Base-by-base conservation (phyloP, 1,139 yeast genomes). In the Diutina ranongensis region DNA sequence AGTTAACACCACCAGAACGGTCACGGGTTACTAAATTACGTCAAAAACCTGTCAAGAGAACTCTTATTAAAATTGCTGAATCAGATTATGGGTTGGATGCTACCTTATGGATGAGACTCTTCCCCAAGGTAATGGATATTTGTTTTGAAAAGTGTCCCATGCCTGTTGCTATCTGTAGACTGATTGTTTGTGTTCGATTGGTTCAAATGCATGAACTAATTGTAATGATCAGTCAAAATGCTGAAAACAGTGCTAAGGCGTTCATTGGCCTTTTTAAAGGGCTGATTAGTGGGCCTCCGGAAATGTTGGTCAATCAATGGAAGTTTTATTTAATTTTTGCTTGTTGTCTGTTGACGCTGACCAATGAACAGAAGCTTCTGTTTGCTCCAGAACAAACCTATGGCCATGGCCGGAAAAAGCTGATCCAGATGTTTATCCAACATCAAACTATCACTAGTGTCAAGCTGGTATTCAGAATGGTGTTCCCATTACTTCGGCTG, bases 371-470 rank as follows among this genome's bases (percentile, higher is more conserved):
- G 57, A 81, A 69, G 75, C 62, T 68, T 67, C 51, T 88, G 64
- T 65, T 82, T 71, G 60, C 95, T 72, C 63, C 59, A 15, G 70
- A 68, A 48, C 73, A 74, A n/a, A 64, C 72, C 3, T 8, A 7
- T 2, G 32, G 32, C 19, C 88, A 81, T 54, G 78, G 80, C 1
- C 63, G 88, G 47, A 88, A 87, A 54, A 79, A 74, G 54, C 81
- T 92, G 0, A 76, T 80, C 57, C 89, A 85, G 53, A 74, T 85
- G 57, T 79, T 83, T 54, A 82, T 86, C 45, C 95, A 87, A 54
- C 95, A 86, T 56, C 95, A 88, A 57, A 82, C 87, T 46, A 89
- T 94, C 46, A 89, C 95, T 0, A 86, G 97, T 51, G 97, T 96
- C 0, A 80, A 84, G 51, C 83, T 95, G 0, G 81, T 94, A 1